Base-by-base conservation (phyloP, 2,329 filamentous ascomycete genomes). In the Neonectria ditissima region DNA sequence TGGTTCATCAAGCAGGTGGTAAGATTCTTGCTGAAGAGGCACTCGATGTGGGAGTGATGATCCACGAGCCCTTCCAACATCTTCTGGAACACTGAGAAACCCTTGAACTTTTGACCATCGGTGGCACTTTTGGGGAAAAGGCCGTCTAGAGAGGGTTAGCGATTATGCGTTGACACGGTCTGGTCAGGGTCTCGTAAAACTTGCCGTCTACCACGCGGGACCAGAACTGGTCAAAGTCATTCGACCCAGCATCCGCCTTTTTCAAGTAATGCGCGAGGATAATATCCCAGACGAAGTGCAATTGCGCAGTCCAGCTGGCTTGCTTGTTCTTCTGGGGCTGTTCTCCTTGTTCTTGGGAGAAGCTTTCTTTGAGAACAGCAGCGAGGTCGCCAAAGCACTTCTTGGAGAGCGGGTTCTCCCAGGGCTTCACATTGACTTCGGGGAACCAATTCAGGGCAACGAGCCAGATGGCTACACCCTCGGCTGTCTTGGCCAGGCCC, bases 391-490 rank as follows among this genome's bases (percentile, higher is more conserved):
- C 81, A 22, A 92, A 83, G 55, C 94, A 90, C 68, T 91, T 89
- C 4, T 84, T 82, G 16, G 88, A 86, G 50, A 97, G 78, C 2
- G 94, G 94, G 72, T 96, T 89, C 53, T 88, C 86, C 94, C 94
- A 97, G 2, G 92, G 84, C 67, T 91, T 89, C 26, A 85, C 82
- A 53, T 87, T 86, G 58, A 91, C 82, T 8, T 86, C 81, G 0
- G 91, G 87, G 70, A 92, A 93, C 20, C 81, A 81, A 55, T 86
- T 85, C 65, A 87, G 84, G 2, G 91, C 86, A 5, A 88, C 86
- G 32, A 98, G 83, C 94, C 94, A 98, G 60, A 97, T 88, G 1
- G 93, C 93, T 22, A 97, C 89, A 7, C 94, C 95, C 76, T 98
- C 95, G 0, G 94, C 91, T 0, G 94, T 95, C 76, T 91, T 91